Evolutionary conservation across 495 filamentous ascomycete genomes (phyloP).

Genomic region (Penicillium macrosclerotiorum): DNA sequence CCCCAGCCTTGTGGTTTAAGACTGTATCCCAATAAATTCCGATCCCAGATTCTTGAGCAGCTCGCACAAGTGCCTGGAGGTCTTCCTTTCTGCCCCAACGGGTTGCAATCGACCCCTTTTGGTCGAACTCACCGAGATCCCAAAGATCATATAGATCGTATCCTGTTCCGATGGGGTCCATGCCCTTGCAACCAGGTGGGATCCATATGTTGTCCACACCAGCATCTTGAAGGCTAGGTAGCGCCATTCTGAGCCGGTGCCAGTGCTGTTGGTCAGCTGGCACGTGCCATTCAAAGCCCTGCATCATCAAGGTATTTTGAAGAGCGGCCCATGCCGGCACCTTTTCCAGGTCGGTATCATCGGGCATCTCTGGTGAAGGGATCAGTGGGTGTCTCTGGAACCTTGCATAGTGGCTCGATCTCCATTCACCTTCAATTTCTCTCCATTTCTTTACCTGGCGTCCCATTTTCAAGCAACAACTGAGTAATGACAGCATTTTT

Average conservation of each 20-base stretch:
- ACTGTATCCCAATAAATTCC: conserved; percentile 73
- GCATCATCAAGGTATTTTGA: conserved; percentile 62
- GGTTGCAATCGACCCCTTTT: conserved; percentile 61
- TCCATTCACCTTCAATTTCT: conserved; percentile 10
- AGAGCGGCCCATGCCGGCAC: conserved; percentile 25
- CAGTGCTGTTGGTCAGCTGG: conserved; percentile 64
- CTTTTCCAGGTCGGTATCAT: conserved; percentile 30
- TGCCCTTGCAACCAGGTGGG: conserved; percentile 71
- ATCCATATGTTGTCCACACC: conserved; percentile 71
- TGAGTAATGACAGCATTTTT: conserved; percentile 14
- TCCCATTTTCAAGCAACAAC: conserved; percentile 12
- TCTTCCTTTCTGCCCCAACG: conserved; percentile 71
- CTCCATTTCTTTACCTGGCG: conserved; percentile 8
- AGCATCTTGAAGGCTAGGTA: conserved; percentile 55
- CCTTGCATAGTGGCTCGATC: neutral
- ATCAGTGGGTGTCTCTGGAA: neutral
- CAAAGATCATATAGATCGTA: conserved; percentile 78
- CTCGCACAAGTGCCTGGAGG: conserved; percentile 48
- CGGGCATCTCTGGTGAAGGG: conserved; percentile 7
- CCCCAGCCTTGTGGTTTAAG: conserved; percentile 74
- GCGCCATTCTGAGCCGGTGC: conserved; percentile 52
- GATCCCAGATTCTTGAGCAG: conserved; percentile 50
- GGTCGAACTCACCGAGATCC: conserved; percentile 73
- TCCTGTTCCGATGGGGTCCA: conserved; percentile 59
- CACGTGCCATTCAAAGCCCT: conserved; percentile 76